Base-by-base conservation (phyloP, 2,329 filamentous ascomycete genomes). In the Stachybotrys echinatus region DNA sequence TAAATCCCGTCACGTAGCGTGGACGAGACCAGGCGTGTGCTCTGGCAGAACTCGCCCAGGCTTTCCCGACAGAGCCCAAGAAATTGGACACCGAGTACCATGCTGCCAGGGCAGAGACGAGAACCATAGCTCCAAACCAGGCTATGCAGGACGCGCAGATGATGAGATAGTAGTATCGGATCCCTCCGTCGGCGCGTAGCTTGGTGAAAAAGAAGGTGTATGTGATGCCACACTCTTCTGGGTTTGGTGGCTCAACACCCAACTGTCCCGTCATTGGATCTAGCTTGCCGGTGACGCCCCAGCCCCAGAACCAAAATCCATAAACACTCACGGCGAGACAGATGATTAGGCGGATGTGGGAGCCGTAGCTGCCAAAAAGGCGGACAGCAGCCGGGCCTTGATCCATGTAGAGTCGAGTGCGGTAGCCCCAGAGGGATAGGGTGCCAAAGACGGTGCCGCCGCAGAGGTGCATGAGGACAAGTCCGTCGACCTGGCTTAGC, bases 381-480 rank as follows among this genome's bases (percentile, higher is more conserved):
- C 56, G 46, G 3, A 62, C 51, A 2, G 55, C 58, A 5, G 42
- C 37, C 2, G 56, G 54, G 2, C 57, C 58, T 3, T 57, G 23
- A 44, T 58, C 53, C 18, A 45, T 22, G 48, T 61, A 61, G 14
- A 55, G 45, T 3, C 55, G 48, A 12, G 61, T 63, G 14, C 61
- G 54, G 50, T 61, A 63, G 5, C 61, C 61, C 58, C 60, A 65
- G 40, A 65, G 45, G 31, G 50, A 57, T 2, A 64, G 50, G 17
- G 58, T 54, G 22, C 61, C 58, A 51, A 64, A 65, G 8, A 61
- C 45, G 19, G 60, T 57, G 14, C 63, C 62, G 23, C 58, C 58
- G 50, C 55, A 59, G 31, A 65, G 54, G 42, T 64, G 61, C 55
- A 65, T 59, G 10, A 65, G 54, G 8, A 64, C 53, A 6, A 65